These are phyloP conservation scores for Ustilaginoidea virens DNA, from an alignment of 2,329 filamentous ascomycete species.

Conservation along the genomic window DNA sequence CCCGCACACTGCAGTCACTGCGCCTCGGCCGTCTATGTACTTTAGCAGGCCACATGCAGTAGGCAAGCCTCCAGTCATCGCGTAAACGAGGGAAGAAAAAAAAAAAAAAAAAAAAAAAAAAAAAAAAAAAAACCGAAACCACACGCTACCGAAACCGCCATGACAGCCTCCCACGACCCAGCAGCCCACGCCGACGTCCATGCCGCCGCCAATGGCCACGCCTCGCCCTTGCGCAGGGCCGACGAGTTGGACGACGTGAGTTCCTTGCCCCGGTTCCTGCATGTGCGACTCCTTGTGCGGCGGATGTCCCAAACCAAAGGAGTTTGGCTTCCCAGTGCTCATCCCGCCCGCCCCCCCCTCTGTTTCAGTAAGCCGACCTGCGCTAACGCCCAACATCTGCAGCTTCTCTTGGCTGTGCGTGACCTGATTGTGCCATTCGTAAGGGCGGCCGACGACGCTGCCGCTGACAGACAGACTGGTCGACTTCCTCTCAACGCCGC, in stretches of 20 bases:
- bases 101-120: not conserved
- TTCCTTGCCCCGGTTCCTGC: no score
- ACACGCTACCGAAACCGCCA: no score
- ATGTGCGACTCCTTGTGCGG: no score
- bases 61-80: not conserved
- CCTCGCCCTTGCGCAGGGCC: constrained; percentile 15
- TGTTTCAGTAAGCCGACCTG: no score
- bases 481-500: constrained; percentile 25
- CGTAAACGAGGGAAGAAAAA: not conserved
- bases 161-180: no score
- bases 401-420: constrained; percentile 57
- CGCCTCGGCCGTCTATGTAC: not conserved
- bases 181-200: constrained; percentile 6
- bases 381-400: not conserved
- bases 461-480: constrained; percentile 33
- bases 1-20: no score
- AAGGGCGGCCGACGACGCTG: constrained; percentile 49
- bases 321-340: no score
- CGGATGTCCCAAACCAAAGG: no score
- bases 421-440: constrained; percentile 57
- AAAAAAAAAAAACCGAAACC: not conserved
- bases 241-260: constrained; percentile 17
- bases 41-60: not conserved
- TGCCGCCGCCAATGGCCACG: constrained; percentile 7
- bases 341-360: no score